Percentiles rank a stretch among this genome's conserved stretches.
phyloP scores from a whole-genome alignment of 164 flowering plant species.

The Warburgia ugandensis region DNA sequence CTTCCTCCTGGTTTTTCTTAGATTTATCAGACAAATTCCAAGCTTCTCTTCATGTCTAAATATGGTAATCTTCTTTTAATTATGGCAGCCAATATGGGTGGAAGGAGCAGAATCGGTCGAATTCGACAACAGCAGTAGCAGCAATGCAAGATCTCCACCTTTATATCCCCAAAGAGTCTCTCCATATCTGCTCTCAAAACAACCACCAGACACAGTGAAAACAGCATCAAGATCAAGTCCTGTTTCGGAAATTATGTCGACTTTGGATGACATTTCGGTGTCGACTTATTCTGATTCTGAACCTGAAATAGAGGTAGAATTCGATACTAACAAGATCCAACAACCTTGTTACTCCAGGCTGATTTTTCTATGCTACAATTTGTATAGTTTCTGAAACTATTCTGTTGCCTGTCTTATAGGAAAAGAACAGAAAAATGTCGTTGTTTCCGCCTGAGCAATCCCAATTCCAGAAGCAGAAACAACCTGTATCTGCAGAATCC shows the following conservation, averaged over 20 bases:
- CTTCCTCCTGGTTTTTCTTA: too few relatives aligned
- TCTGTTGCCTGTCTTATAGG: slow-evolving; percentile 40
- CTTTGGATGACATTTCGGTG: slow-evolving; percentile 17
- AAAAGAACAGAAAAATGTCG: slow-evolving; percentile 31
- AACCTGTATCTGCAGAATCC: slow-evolving; percentile 27
- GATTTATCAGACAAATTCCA: too few relatives aligned
- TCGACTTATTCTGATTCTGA: slow-evolving; percentile 30
- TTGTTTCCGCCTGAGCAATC: slow-evolving; percentile 27
- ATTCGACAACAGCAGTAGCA: slow-evolving; percentile 10
- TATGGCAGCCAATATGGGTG: slow-evolving; percentile 63
- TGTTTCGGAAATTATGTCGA: slow-evolving; percentile 21
- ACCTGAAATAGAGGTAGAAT: slow-evolving; percentile 31
- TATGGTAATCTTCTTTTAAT: background rate
- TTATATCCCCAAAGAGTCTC: slow-evolving; percentile 51
- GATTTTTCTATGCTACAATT: slow-evolving; percentile 29
- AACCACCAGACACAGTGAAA: slow-evolving; percentile 11
- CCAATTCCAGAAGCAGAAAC: slow-evolving; percentile 28
- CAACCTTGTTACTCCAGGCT: slow-evolving; percentile 17
- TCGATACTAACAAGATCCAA: slow-evolving; percentile 24
- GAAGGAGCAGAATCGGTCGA: slow-evolving; percentile 42
- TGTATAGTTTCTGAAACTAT: background rate
- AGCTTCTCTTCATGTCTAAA: background rate
- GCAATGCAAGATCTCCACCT: slow-evolving; percentile 27
- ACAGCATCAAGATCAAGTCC: slow-evolving; percentile 12
- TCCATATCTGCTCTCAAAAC: slow-evolving; percentile 19